Base-by-base conservation (phyloP, 768 basidiomycete species). In the Lentinula edodes region DNA sequence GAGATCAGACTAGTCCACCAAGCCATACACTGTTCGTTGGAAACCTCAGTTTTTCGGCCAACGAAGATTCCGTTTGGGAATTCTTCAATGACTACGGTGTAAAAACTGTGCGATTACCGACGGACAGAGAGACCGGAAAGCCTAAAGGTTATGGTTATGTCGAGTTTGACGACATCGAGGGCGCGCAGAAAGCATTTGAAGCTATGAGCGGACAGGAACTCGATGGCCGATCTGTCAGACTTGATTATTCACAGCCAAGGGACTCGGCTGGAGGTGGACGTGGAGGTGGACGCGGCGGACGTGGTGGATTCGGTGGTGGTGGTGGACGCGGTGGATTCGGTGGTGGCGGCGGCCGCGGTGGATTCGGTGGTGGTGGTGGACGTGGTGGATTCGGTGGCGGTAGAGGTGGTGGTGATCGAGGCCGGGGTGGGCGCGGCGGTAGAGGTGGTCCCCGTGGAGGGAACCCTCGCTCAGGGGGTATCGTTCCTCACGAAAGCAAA, bases 61-160 rank as follows among this genome's bases (percentile, higher is more conserved):
- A 78, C 60, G 94, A 98, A 75, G 94, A 98, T 71, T 75, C 79
- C 13, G 78, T 98, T 38, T 98, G 94, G 93, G 85, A 90, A 72
- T 82, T 86, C 66, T 99, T 98, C 74, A 88, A 86, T 64, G 93
- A 94, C 70, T 88, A 88, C 71, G 93, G 93, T 61, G 84, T 97
- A 64, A 90, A 91, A 78, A 88, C 79, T 69, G 92, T 98, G 43
- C 86, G 95, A 60, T 77, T 99, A 54, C 94, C 95, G 35, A 97
- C 95, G 42, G 95, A 98, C 73, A 82, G 92, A 66, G 97, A 99
- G 54, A 83, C 90, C 6, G 95, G 94, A 34, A 83, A 80, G 63
- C 88, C 92, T 51, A 98, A 98, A 75, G 97, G 97, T 68, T 98
- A 96, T 74, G 97, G 88, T 20, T 98, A 98, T 75, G 91, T 99